A percentile compares a stretch with the other conserved stretches of the same genome.
These are phyloP conservation scores for Phlegmacium glaucopus DNA, from an alignment of 768 basidiomycete species.

Conservation along the genomic window DNA sequence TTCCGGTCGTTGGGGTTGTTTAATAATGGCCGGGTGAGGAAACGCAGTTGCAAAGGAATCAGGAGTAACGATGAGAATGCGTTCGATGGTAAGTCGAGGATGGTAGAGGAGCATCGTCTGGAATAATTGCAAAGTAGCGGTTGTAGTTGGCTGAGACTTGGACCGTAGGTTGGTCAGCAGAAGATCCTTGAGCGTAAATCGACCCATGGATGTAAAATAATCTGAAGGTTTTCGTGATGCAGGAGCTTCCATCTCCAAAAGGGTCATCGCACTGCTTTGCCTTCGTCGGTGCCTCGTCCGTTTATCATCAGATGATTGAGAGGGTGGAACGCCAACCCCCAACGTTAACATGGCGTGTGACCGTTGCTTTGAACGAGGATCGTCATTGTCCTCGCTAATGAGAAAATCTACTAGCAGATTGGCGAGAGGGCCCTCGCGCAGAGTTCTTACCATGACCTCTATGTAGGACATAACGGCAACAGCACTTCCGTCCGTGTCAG, in stretches of 20 bases:
- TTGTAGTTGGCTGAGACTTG: constrained; percentile 56
- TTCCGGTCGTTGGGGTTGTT: constrained; percentile 7
- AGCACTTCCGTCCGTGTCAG: constrained; percentile 89
- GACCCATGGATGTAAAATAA: constrained; percentile 84
- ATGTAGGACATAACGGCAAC: constrained; percentile 96
- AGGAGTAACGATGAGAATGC: constrained; percentile 65
- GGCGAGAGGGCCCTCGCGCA: constrained; percentile 64
- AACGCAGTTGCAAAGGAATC: constrained; percentile 75
- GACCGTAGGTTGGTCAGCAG: constrained; percentile 78
- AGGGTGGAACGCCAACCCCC: constrained; percentile 33
- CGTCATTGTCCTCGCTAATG: constrained; percentile 81
- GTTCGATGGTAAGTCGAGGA: constrained; percentile 59
- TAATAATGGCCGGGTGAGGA: constrained; percentile 50
- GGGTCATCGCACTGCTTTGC: constrained; percentile 87
- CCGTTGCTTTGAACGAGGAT: constrained; percentile 41
- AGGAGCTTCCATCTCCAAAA: constrained; percentile 83
- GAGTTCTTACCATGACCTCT: constrained; percentile 79
- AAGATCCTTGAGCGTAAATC: constrained; percentile 91
- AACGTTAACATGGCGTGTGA: constrained; percentile 44
- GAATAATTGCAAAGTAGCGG: constrained; percentile 78
- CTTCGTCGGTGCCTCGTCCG: constrained; percentile 51
- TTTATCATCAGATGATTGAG: constrained; percentile 28
- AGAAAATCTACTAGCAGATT: constrained; percentile 76
- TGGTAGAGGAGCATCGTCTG: constrained; percentile 71
- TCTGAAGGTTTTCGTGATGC: constrained; percentile 66